Evolutionary conservation across 2,329 filamentous ascomycete genomes (phyloP).

Genomic region (Lasiodiplodia theobromae): DNA sequence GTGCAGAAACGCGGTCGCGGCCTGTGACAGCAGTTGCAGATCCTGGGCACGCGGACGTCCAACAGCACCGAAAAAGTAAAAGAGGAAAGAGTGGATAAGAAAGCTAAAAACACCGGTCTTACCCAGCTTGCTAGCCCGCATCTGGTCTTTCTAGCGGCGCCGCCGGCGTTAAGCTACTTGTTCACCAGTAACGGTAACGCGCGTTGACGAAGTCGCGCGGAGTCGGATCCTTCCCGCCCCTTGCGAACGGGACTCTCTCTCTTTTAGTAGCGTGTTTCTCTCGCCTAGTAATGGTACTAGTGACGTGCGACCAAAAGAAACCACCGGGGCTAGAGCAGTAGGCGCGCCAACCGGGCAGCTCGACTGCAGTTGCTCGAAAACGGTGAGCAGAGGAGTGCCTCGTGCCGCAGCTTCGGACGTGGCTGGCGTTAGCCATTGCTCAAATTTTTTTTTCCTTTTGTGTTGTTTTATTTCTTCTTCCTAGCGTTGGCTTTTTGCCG

Average conservation of each 20-base stretch:
- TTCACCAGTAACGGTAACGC: not conserved
- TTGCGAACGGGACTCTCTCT: not conserved
- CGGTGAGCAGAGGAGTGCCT: not conserved
- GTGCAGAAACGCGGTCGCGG: not conserved
- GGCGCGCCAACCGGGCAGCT: not conserved
- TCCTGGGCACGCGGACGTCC: not conserved
- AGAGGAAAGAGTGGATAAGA: not conserved
- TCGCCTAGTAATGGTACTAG: not conserved
- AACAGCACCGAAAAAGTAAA: not conserved
- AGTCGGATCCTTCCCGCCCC: not conserved
- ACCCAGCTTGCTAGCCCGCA: not conserved
- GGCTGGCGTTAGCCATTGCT: not conserved
- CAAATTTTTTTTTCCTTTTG: not conserved
- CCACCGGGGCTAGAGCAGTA: not conserved
- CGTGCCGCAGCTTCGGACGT: not conserved
- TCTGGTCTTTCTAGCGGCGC: slow-evolving; percentile 1
- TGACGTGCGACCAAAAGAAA: not conserved
- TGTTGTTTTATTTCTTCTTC: not conserved
- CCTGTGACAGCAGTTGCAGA: not conserved
- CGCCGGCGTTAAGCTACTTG: not conserved
- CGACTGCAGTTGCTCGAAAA: not conserved
- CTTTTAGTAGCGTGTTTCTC: not conserved
- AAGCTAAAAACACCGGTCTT: slow-evolving; percentile 8
- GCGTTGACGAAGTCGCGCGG: no score
- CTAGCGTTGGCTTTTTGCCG: not conserved